Base-by-base conservation (phyloP, 2,329 filamentous ascomycete species). In the Boeremia lycopersici region DNA sequence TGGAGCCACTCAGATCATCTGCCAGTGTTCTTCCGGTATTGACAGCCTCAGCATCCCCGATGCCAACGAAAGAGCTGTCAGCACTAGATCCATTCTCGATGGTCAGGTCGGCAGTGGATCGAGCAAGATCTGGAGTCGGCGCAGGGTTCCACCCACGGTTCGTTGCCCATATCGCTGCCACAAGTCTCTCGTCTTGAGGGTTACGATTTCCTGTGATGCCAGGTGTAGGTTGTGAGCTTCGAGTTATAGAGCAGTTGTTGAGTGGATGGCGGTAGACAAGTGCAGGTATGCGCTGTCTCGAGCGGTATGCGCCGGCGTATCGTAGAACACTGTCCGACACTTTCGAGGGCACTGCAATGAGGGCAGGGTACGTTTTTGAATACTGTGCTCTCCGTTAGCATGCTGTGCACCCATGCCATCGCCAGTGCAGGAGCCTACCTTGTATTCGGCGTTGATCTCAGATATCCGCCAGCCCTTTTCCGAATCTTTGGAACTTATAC, bases 251-350 rank as follows among this genome's bases (percentile, higher is more conserved):
- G 75, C 95, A 98, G 73, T 96, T 96, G 73, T 98, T 99, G 67
- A 97, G 82, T 0, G 91, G 91, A 74, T 99, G 95, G n/a, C 97
- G 85, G 74, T 99, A 99, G 19, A 92, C 92, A 34, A 99, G 79
- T 3, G 88, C 89, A 1, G 95, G 95, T 74, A 99, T 93, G 56
- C 95, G 88, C 60, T 89, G 87, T 56, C 93, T 86, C 0, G 95
- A 98, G 46, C 95, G 89, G 76, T 96, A 98, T 59, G 87, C 85
- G 55, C 88, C 89, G 25, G 93, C 95, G 71, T 99, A 96, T 70
- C 96, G 96, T 44, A 99, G 84, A 42, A 93, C 92, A 69, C 95
- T 97, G 76, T 99, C 95, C n/a, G 93, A 98, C 63, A 99, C 96
- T 54, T 85, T 86, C 23, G 88, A 86, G 19, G 95, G 95, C 15